A percentile compares a stretch with the other conserved stretches of the same genome.
phyloP scores from a whole-genome alignment of 805 yeast genomes.

The Lipomyces yamanashiensis region DNA sequence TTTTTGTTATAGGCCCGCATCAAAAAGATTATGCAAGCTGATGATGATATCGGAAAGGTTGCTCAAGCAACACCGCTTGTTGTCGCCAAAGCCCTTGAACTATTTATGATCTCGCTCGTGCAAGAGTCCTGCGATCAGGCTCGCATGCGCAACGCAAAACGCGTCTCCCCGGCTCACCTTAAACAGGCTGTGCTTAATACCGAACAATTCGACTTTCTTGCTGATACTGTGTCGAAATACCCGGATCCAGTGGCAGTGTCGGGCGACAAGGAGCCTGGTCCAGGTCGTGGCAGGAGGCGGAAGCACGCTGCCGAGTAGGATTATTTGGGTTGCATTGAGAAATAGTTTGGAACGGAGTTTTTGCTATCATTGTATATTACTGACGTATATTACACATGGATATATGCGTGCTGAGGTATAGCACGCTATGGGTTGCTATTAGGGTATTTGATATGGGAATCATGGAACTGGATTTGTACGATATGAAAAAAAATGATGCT shows the following conservation, averaged over 20 bases:
- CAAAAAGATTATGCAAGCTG: constrained; percentile 95
- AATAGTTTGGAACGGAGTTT: constrained; percentile 4
- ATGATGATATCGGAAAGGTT: constrained; percentile 97
- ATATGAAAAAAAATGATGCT: background rate
- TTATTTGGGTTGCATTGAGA: background rate
- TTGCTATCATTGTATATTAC: background rate
- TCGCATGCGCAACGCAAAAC: constrained; percentile 69
- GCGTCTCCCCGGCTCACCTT: constrained; percentile 82
- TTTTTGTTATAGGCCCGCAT: constrained; percentile 67
- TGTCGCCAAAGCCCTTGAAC: constrained; percentile 91
- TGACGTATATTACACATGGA: background rate
- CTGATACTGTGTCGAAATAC: constrained; percentile 70
- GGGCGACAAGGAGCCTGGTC: constrained; percentile 14
- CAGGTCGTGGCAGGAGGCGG: constrained; percentile 31
- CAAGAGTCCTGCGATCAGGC: constrained; percentile 84
- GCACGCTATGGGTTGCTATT: background rate
- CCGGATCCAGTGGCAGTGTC: constrained; percentile 50
- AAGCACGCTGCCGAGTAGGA: constrained; percentile 17
- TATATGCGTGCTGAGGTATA: background rate
- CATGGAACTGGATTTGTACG: background rate
- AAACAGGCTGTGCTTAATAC: constrained; percentile 80
- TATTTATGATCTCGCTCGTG: constrained; percentile 86
- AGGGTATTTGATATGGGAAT: background rate
- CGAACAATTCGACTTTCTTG: constrained; percentile 92
- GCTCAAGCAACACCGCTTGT: constrained; percentile 99